A percentile compares a stretch with the other conserved stretches of the same genome.
phyloP scores from a whole-genome alignment of 352 stramenopile genomes.

The Peronospora destructor region DNA sequence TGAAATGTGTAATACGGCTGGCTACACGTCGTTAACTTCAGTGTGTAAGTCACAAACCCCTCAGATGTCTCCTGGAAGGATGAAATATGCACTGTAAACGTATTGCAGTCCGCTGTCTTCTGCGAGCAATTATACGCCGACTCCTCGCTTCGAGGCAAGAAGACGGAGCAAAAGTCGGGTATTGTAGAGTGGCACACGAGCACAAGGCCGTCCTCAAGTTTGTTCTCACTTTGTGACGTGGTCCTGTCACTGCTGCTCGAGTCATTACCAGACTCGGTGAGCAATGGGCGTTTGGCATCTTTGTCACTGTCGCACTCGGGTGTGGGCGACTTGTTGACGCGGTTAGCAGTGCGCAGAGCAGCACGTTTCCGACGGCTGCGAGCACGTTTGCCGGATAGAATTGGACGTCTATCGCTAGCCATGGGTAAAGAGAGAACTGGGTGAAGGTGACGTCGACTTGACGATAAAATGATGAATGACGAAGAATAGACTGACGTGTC shows the following conservation, averaged over 20 bases:
- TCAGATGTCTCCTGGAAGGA: slow-evolving; percentile 58
- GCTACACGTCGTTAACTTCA: slow-evolving; percentile 36
- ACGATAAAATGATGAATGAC: slow-evolving; percentile 22
- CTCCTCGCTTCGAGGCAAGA: slow-evolving; percentile 27
- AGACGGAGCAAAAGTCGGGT: slow-evolving; percentile 63
- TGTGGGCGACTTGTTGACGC: slow-evolving; percentile 6
- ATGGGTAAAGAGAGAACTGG: slow-evolving; percentile 19
- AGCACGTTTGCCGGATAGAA: slow-evolving; percentile 54
- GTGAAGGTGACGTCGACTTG: background rate
- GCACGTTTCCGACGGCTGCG: slow-evolving; percentile 55
- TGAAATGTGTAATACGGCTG: slow-evolving; percentile 41
- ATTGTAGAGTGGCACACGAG: slow-evolving; percentile 50
- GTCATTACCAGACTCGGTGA: slow-evolving; percentile 3
- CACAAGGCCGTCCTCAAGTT: slow-evolving; percentile 55
- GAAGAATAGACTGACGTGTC: slow-evolving; percentile 16
- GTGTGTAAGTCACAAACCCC: slow-evolving; percentile 58
- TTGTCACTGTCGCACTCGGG: slow-evolving; percentile 34
- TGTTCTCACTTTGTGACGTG: slow-evolving; percentile 26
- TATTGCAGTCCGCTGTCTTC: slow-evolving; percentile 17
- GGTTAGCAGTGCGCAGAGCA: slow-evolving; percentile 27
- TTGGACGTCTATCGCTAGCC: slow-evolving; percentile 58
- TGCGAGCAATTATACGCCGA: slow-evolving; percentile 4
- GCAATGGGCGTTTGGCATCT: slow-evolving; percentile 13
- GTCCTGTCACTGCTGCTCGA: slow-evolving; percentile 13
- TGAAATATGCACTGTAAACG: slow-evolving; percentile 51